Conservation (phyloP, 805 yeast species). For the Candida khao-thaluensis region DNA sequence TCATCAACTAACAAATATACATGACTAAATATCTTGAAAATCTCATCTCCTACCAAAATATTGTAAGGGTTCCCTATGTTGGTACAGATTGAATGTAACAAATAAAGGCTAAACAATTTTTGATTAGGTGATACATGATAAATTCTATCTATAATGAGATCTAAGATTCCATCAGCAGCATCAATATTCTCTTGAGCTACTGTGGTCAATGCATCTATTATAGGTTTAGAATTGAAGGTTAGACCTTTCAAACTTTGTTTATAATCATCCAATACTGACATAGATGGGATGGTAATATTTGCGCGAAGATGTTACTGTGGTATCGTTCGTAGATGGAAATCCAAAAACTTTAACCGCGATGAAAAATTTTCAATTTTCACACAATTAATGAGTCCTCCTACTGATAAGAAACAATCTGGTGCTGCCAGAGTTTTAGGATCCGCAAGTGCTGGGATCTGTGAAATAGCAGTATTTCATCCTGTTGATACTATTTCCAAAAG, state of each 20-base stretch:
- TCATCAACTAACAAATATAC: constrained; percentile 81
- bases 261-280: constrained; percentile 51
- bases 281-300: too few species aligned
- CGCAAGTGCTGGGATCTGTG: constrained; percentile 98
- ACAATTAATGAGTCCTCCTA: constrained; percentile 29
- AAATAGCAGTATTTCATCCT: constrained; percentile 96
- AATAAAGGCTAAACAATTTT: constrained; percentile 79
- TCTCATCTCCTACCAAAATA: constrained; percentile 65
- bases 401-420: constrained; percentile 84
- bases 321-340: neutral
- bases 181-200: constrained; percentile 83
- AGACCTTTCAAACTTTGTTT: constrained; percentile 68
- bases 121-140: constrained; percentile 76
- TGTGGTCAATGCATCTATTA: constrained; percentile 78
- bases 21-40: constrained; percentile 68
- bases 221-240: constrained; percentile 87
- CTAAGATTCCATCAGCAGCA: constrained; percentile 73
- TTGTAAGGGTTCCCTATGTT: constrained; percentile 89
- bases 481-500: constrained; percentile 98
- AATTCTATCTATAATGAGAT: constrained; percentile 73
- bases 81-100: constrained; percentile 89
- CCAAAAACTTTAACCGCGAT: constrained; percentile 12
- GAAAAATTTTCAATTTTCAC: constrained; percentile 6
- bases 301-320: too few species aligned
- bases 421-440: constrained; percentile 91